A percentile compares a stretch with the other conserved stretches of the same genome.
Evolutionary conservation across 208 protist genomes (phyloP).

Genomic region (Lotmaria passim): DNA sequence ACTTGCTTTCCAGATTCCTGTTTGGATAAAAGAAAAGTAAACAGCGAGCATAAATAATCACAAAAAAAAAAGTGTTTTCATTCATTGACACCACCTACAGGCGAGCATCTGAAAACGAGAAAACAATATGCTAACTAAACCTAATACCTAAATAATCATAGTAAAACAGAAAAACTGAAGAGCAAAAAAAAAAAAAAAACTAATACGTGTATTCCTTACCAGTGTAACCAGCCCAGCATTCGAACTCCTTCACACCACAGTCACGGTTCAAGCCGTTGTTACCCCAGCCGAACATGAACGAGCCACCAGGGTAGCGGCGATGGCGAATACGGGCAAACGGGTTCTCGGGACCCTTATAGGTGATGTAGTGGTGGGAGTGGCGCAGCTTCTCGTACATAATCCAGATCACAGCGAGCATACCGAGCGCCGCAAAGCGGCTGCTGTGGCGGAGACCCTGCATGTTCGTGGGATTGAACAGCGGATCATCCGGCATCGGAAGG

Average conservation of each 20-base stretch:
- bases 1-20: neutral
- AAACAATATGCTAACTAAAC: slow-evolving; percentile 3
- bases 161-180: slow-evolving; percentile 1
- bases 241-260: slow-evolving; percentile 87
- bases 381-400: slow-evolving; percentile 86
- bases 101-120: neutral
- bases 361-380: slow-evolving; percentile 82
- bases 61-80: slow-evolving; percentile 3
- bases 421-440: slow-evolving; percentile 62
- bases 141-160: slow-evolving; percentile 6
- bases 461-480: slow-evolving; percentile 61
- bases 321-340: slow-evolving; percentile 85
- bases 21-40: neutral
- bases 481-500: slow-evolving; percentile 85
- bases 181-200: slow-evolving; percentile 30
- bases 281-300: slow-evolving; percentile 88
- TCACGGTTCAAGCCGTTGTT: slow-evolving; percentile 92
- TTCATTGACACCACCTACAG: no score
- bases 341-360: slow-evolving; percentile 87
- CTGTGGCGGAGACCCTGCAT: slow-evolving; percentile 64
- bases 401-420: slow-evolving; percentile 71
- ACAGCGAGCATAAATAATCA: slow-evolving; percentile 19
- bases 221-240: slow-evolving; percentile 91
- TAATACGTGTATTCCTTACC: slow-evolving; percentile 91
- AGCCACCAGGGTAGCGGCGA: slow-evolving; percentile 79